Evolutionary conservation across 768 basidiomycete genomes (phyloP).

Genomic region (Suillus plorans): DNA sequence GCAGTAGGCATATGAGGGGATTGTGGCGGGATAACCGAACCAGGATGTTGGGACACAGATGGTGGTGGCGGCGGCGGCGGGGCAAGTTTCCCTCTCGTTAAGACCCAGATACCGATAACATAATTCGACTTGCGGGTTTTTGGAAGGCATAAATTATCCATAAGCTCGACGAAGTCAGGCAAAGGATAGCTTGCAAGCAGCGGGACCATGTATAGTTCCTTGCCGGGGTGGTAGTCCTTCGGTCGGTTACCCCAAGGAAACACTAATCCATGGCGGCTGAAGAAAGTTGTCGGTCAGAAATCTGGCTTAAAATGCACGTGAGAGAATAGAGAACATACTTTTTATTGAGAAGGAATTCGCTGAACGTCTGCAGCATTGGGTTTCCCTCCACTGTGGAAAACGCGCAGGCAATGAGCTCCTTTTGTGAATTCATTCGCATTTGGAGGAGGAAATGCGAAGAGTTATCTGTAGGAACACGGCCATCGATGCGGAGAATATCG

Average conservation of each 20-base stretch:
- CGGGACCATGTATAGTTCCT: constrained; percentile 86
- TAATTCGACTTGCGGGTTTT: constrained; percentile 61
- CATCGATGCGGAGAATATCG: constrained; percentile 72
- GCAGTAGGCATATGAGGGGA: constrained; percentile 18
- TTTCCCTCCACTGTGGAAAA: constrained; percentile 57
- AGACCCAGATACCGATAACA: constrained; percentile 82
- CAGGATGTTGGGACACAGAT: constrained; percentile 16
- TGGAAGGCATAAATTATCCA: constrained; percentile 75
- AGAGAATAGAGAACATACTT: constrained; percentile 46
- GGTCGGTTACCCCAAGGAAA: constrained; percentile 83
- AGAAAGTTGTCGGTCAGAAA: constrained; percentile 14
- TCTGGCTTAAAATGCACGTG: constrained; percentile 10
- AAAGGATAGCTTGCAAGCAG: constrained; percentile 61
- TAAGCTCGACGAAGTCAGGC: constrained; percentile 83
- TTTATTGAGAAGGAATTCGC: constrained; percentile 69
- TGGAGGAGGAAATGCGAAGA: constrained; percentile 79
- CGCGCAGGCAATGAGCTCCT: constrained; percentile 78
- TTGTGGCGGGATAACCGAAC: constrained; percentile 15
- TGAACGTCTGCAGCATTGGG: constrained; percentile 54
- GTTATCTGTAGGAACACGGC: constrained; percentile 75
- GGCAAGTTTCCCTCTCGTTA: constrained; percentile 77
- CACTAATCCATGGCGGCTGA: constrained; percentile 80
- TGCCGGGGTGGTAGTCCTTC: constrained; percentile 73
- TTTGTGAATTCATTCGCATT: constrained; percentile 70
- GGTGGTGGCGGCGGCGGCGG: constrained; percentile 33